Evolutionary conservation across 225 moss, liverwort and hornwort genomes (phyloP), one percentile per base, ranked within the genome.

Genomic region (Marchantia paleacea): DNA sequence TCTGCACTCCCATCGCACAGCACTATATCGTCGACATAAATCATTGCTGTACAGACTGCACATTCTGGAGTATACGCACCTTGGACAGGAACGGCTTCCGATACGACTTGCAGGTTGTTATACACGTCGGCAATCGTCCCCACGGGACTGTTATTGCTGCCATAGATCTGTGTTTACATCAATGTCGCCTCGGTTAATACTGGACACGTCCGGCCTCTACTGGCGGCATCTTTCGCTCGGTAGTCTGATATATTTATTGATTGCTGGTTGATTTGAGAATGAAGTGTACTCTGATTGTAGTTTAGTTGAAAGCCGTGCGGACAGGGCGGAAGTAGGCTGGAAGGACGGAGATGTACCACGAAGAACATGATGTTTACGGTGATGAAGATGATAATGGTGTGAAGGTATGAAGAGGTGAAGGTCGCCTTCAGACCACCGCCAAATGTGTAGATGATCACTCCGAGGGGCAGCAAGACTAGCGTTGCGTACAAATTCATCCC

Each of bases 401-500:
- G 84, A 39, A 84, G 25, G 53, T 84, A 84, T 6, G 80, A 80
- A 52, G 84, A 80, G 16, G 70, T 79, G 69, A 84, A 84, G 22
- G 84, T 84, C 31, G 84, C 84, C 58, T 80, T 84, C 54, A 84
- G 80, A 51, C 84, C 84, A 22, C 84, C 84, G 60, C 29, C 30
- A n/a, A 80, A 55, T 26, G 84, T 84, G 55, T 84, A 84, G 24
- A 80, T 71, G 19, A 84, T 19, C 20, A 84, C 84, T 65, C 75
- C 80, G 22, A 80, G 31, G 5, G 84, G 84, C 49, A 84, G 76
- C 71, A 84, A 71, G 55, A 80, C 52, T 28, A 80, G 57, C 3
- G 84, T 60, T 76, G 84, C 84, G 60, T 84, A 84, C 19, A 84
- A 55, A 29, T 84, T 77, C 76, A 84, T 81, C 54, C 76, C 84